Evolutionary conservation across 1,284 basidiomycete genomes (phyloP), one percentile per base, ranked within the genome.

Genomic region (Volvariella volvacea): DNA sequence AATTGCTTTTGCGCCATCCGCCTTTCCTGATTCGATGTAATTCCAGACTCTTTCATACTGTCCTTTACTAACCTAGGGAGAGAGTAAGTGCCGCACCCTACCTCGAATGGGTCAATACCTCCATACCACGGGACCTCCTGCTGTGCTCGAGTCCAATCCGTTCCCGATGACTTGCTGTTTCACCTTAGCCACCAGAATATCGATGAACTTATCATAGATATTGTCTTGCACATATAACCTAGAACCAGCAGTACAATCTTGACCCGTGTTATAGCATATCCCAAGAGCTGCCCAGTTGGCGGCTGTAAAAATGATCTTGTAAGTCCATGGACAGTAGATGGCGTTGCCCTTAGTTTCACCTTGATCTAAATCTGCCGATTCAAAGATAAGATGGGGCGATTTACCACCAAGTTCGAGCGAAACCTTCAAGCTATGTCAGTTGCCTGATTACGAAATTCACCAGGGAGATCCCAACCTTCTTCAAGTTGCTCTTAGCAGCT

Each of bases 331-430:
- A 28, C 25, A 28, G 25, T 28, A 12, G 25, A 6, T 28, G 12
- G 6, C 6, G 25, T 28, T 28, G 25, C 25, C 25, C 25, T 28
- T 28, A 12, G n/a, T n/a, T n/a, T n/a, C 42, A 80, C 81, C 88
- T 71, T 94, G 85, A 46, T 94, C 87, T 47, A 88, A 63, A 60
- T 90, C 81, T 42, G 86, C 87, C 43, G 85, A 87, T 58, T 88
- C 82, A 55, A 91, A 90, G 48, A 91, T 66, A 49, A 91, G 70
- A 61, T 93, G 88, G 33, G 93, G 92, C n/a, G 89, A 91, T 69
- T 97, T 98, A 41, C 93, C 93, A 42, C 93, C 93, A 22, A 98
- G 81, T 66, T 98, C 94, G 50, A 97, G 76, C 41, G 90, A 91
- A 42, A 96, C 83, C 79, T 91, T 55, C 34, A 30, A n/a, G 43